A percentile compares a stretch with the other conserved stretches of the same genome.
Evolutionary conservation across 176 grass and related monocot species (phyloP).

Genomic region (Ensete ventricosum): DNA sequence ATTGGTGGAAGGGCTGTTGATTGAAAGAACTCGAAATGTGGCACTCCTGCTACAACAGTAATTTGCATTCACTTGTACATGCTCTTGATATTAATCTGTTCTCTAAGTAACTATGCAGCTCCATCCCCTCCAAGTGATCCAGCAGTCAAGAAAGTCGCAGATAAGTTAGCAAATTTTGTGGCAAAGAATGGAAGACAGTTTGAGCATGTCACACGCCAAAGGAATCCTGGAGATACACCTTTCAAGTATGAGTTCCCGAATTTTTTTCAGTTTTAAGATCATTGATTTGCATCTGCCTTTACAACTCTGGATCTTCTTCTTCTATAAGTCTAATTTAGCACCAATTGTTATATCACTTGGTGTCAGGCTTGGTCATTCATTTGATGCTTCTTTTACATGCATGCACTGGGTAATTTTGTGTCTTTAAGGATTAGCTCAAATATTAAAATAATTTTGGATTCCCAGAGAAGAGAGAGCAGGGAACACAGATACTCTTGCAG

Average conservation of each 20-base stretch:
- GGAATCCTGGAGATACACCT: constrained; percentile 87
- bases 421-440: neutral
- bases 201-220: constrained; percentile 85
- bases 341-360: neutral
- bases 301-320: neutral
- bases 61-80: constrained; percentile 66
- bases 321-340: neutral
- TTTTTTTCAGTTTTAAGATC: neutral
- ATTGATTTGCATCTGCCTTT: neutral
- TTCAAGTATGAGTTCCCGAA: constrained; percentile 57
- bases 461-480: neutral
- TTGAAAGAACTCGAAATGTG: constrained; percentile 74
- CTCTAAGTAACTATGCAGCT: constrained; percentile 99
- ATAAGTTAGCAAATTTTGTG: constrained; percentile 87
- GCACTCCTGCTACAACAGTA: constrained; percentile 54
- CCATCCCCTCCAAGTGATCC: constrained; percentile 74
- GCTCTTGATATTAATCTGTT: constrained; percentile 65
- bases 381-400: neutral
- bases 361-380: neutral
- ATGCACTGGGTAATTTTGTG: neutral
- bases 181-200: constrained; percentile 93
- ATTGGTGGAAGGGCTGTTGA: constrained; percentile 53
- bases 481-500: neutral
- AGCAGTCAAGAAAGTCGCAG: constrained; percentile 82
- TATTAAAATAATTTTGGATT: neutral